phyloP scores from a whole-genome alignment of 345 rosid genomes.

The Brassica nigra region DNA sequence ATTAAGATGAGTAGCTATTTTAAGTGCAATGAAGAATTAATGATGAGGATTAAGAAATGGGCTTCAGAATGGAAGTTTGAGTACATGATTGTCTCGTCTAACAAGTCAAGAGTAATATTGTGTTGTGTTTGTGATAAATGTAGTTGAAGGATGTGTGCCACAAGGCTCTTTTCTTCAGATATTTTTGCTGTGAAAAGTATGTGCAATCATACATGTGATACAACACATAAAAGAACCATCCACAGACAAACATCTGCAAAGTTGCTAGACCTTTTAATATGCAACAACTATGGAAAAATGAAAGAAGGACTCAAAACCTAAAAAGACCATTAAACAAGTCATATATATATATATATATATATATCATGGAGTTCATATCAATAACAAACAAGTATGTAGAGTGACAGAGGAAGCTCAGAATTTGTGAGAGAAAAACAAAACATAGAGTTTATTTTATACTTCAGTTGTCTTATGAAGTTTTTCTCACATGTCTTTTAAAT shows the following conservation, averaged over 20 bases:
- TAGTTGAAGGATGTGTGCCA: neutral
- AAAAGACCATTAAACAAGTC: neutral
- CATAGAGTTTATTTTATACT: no score
- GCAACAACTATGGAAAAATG: neutral
- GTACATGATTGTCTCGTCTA: neutral
- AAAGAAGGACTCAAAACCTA: neutral
- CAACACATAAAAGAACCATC: neutral
- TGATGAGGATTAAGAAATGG: neutral
- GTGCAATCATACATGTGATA: neutral
- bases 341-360: neutral
- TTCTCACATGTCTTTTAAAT: neutral
- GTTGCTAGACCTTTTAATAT: neutral
- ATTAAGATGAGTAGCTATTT: neutral
- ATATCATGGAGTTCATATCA: neutral
- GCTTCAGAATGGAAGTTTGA: neutral
- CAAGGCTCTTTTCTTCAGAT: neutral
- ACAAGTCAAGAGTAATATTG: neutral
- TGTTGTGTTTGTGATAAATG: neutral
- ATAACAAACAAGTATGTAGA: neutral
- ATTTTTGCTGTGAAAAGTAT: neutral
- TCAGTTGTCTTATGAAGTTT: neutral
- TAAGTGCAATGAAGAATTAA: neutral
- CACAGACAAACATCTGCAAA: neutral
- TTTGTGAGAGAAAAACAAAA: neutral
- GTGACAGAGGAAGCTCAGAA: neutral